These are phyloP conservation scores for Dichotomocladium elegans DNA, from an alignment of 371 early-diverging fungal genomes.

Conservation along the genomic window DNA sequence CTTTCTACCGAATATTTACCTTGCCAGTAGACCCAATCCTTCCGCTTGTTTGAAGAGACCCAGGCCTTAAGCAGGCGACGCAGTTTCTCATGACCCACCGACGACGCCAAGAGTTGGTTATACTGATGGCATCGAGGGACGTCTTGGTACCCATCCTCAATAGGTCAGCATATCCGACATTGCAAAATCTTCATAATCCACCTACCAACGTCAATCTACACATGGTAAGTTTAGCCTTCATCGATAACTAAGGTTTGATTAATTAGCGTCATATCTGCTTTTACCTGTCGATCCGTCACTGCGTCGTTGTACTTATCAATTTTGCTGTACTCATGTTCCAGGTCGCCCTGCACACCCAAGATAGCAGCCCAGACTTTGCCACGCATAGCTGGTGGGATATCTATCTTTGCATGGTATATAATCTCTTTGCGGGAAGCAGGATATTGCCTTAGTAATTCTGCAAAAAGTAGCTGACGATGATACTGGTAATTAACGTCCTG, in stretches of 20 bases:
- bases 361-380: slow-evolving; percentile 81
- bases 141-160: too few species aligned
- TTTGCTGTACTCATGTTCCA: slow-evolving; percentile 51
- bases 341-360: slow-evolving; percentile 61
- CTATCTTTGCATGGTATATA: slow-evolving; percentile 64
- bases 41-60: slow-evolving; percentile 53
- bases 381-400: slow-evolving; percentile 72
- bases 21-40: slow-evolving; percentile 82
- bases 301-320: slow-evolving; percentile 59
- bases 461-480: slow-evolving; percentile 58
- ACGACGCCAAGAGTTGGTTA: slow-evolving; percentile 68
- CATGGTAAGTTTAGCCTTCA: background rate
- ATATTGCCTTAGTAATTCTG: slow-evolving; percentile 61
- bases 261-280: slow-evolving; percentile 7
- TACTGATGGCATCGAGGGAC: slow-evolving; percentile 87
- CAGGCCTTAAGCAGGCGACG: slow-evolving; percentile 67
- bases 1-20: slow-evolving; percentile 33
- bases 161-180: too few species aligned
- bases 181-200: too few species aligned
- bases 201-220: slow-evolving; percentile 56
- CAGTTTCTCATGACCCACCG: slow-evolving; percentile 69
- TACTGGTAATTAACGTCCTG: slow-evolving; percentile 71
- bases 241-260: background rate
- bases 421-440: slow-evolving; percentile 68
- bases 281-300: slow-evolving; percentile 56